These are phyloP conservation scores for Sporothrix curviconia DNA, from an alignment of 2,329 filamentous ascomycete genomes.

Conservation along the genomic window DNA sequence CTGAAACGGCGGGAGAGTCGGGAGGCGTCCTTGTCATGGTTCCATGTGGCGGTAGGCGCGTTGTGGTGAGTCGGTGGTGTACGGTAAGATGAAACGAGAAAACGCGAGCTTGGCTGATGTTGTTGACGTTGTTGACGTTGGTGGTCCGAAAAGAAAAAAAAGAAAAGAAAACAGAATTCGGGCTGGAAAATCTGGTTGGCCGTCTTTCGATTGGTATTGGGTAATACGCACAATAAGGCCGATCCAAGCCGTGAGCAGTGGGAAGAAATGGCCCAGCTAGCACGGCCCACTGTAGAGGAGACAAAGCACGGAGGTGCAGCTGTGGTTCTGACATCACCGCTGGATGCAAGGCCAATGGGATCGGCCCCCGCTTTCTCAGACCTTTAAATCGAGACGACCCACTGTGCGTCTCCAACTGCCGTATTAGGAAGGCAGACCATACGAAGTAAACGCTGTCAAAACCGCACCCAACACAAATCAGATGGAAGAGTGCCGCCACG, in stretches of 20 bases:
- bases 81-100: neutral
- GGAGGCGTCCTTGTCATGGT: conserved; percentile 14
- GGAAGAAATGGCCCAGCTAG: neutral
- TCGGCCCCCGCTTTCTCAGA: neutral
- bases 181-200: neutral
- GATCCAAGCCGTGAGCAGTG: neutral
- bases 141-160: neutral
- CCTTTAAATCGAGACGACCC: neutral
- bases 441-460: neutral
- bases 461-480: neutral
- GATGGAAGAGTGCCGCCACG: neutral
- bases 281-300: neutral
- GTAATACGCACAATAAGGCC: neutral
- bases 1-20: conserved; percentile 3
- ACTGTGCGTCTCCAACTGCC: neutral
- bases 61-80: neutral
- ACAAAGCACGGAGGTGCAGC: too few species aligned
- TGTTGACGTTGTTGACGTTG: neutral
- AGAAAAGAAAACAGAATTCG: neutral
- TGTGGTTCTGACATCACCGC: conserved; percentile 10
- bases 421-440: conserved; percentile 4
- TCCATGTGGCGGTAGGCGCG: too few species aligned
- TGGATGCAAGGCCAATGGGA: neutral
- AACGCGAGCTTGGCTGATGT: neutral
- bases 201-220: neutral